These are phyloP conservation scores for Fusarium sp. DNA, from an alignment of 2,329 filamentous ascomycete genomes.

Conservation along the genomic window DNA sequence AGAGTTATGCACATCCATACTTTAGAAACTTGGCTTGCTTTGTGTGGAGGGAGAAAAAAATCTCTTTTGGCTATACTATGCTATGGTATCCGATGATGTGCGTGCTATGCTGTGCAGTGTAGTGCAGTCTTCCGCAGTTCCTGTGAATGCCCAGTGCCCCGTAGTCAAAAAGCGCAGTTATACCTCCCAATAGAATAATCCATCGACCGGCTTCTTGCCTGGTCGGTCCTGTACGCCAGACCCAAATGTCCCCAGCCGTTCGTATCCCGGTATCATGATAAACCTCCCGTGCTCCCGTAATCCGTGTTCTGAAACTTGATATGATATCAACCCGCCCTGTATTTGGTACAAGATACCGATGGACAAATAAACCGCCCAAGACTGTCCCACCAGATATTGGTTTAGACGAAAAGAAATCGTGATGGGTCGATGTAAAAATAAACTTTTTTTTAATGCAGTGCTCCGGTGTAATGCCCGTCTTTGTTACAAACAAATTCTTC, in stretches of 20 bases:
- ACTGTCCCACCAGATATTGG: constrained; percentile 32
- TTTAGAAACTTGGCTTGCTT: constrained; percentile 30
- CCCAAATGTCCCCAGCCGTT: constrained; percentile 39
- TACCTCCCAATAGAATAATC: constrained; percentile 37
- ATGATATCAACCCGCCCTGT: constrained; percentile 46
- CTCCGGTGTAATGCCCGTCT: constrained; percentile 60
- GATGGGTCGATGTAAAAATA: constrained; percentile 41
- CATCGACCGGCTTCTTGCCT: constrained; percentile 41
- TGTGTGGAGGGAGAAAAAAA: constrained; percentile 38
- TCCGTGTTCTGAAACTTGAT: constrained; percentile 50
- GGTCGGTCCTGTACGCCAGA: constrained; percentile 42
- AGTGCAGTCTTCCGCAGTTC: constrained; percentile 45
- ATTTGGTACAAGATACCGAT: constrained; percentile 48
- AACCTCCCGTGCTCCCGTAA: constrained; percentile 46
- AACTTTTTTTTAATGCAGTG: constrained; percentile 60
- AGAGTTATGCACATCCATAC: constrained; percentile 12
- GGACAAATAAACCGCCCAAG: constrained; percentile 39
- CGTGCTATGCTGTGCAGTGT: constrained; percentile 43
- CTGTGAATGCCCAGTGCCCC: constrained; percentile 37
- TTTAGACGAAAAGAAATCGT: constrained; percentile 35
- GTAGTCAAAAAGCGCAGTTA: constrained; percentile 39
- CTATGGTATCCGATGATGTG: constrained; percentile 44
- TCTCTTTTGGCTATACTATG: constrained; percentile 45
- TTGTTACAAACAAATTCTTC: constrained; percentile 54
- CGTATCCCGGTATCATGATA: constrained; percentile 49